phyloP scores from a whole-genome alignment of 768 basidiomycete species.

The Leucocoprinus sp. region DNA sequence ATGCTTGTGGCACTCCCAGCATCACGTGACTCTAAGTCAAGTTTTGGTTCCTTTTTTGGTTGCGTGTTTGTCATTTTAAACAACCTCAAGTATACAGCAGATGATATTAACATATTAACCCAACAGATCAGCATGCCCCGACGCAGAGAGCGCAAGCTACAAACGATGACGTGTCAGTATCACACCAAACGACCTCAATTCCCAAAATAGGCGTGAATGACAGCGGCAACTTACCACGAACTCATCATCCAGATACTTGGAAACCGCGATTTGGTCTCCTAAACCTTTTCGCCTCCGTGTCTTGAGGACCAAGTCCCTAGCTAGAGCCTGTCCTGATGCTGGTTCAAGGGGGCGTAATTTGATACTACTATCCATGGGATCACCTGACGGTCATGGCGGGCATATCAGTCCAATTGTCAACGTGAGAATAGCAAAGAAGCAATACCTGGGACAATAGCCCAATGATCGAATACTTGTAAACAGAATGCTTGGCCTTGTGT shows the following conservation, averaged over 20 bases:
- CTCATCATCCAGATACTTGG: constrained; percentile 96
- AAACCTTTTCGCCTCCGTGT: constrained; percentile 94
- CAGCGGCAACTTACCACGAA: constrained; percentile 61
- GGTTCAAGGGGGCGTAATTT: constrained; percentile 95
- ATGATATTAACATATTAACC: constrained; percentile 30
- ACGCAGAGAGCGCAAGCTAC: constrained; percentile 87
- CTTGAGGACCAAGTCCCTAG: constrained; percentile 92
- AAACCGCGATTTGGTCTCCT: constrained; percentile 94
- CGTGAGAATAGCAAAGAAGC: constrained; percentile 19
- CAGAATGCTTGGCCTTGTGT: constrained; percentile 99
- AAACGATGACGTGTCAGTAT: constrained; percentile 13
- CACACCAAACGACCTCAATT: background rate
- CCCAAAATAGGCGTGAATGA: constrained; percentile 1
- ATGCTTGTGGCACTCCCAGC: constrained; percentile 19
- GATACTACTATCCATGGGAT: constrained; percentile 96
- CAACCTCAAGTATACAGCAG: constrained; percentile 9
- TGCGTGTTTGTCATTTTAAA: background rate
- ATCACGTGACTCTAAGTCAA: constrained; percentile 13
- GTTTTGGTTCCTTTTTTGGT: background rate
- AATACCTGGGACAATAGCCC: constrained; percentile 93
- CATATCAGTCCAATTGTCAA: constrained; percentile 12
- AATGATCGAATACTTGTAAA: constrained; percentile 95
- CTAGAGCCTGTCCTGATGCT: constrained; percentile 91
- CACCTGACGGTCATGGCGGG: constrained; percentile 42
- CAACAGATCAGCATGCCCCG: constrained; percentile 90